These are phyloP conservation scores for Neurospora sp. DNA, from an alignment of 495 filamentous ascomycete species.

Conservation along the genomic window DNA sequence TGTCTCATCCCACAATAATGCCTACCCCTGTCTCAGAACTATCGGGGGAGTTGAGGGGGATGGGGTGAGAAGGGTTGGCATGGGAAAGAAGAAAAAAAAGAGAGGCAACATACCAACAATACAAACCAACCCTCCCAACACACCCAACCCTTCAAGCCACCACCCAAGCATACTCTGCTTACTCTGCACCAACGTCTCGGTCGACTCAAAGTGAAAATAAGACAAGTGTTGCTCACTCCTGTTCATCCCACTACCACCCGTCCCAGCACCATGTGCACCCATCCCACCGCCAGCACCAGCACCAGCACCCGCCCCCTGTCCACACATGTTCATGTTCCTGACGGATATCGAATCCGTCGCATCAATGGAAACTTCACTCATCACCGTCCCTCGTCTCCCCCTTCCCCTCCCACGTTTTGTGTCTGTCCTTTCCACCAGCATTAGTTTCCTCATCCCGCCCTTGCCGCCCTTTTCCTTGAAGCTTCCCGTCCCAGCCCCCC, in stretches of 20 bases:
- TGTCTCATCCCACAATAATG: too few relatives aligned
- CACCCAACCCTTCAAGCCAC: neutral
- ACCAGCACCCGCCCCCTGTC: too few relatives aligned
- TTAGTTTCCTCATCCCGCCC: neutral
- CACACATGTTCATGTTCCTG: too few relatives aligned
- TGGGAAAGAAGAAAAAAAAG: neutral
- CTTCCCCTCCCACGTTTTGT: neutral
- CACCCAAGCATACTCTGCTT: conserved; percentile 5
- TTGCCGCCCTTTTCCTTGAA: neutral
- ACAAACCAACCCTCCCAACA: neutral
- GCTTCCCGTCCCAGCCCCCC: neutral
- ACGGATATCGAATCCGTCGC: neutral
- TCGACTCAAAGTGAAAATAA: neutral
- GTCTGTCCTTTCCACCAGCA: neutral
- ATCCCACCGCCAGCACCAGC: neutral
- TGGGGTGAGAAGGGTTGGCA: neutral
- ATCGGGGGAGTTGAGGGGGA: neutral
- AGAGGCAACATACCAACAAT: neutral
- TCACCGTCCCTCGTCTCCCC: neutral
- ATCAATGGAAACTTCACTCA: neutral
- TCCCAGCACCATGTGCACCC: too few relatives aligned
- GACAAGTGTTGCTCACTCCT: neutral
- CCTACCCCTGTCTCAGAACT: too few relatives aligned
- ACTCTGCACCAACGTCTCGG: conserved; percentile 1
- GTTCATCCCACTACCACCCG: neutral